Evolutionary conservation across 2,329 filamentous ascomycete species (phyloP).

Genomic region (Ceratocystis cacaofunesta): DNA sequence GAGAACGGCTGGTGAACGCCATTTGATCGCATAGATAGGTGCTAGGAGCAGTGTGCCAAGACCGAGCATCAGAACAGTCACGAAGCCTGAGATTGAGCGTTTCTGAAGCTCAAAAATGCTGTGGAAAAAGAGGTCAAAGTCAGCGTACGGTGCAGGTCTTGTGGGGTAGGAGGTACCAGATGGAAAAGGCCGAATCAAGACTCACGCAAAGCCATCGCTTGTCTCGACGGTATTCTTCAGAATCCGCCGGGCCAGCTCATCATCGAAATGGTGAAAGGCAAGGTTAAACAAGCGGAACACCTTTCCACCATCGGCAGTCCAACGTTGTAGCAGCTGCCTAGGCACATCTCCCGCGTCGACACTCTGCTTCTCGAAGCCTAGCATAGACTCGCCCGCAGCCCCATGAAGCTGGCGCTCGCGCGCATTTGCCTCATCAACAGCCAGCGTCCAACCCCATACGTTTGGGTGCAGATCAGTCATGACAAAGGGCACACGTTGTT

Average conservation of each 20-base stretch:
- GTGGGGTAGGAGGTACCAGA: background rate
- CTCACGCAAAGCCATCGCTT: slow-evolving; percentile 44
- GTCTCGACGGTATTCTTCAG: slow-evolving; percentile 50
- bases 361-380: slow-evolving; percentile 44
- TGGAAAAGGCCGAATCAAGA: background rate
- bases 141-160: background rate
- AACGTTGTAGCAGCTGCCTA: slow-evolving; percentile 29
- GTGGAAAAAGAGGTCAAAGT: slow-evolving; percentile 20
- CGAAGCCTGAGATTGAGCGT: slow-evolving; percentile 38
- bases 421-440: slow-evolving; percentile 20
- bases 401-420: slow-evolving; percentile 25
- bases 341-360: slow-evolving; percentile 53
- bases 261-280: slow-evolving; percentile 64
- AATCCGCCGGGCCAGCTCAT: slow-evolving; percentile 44
- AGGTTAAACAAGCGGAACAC: slow-evolving; percentile 59
- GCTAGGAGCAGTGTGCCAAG: slow-evolving; percentile 36
- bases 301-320: slow-evolving; percentile 26
- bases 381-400: slow-evolving; percentile 21
- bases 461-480: slow-evolving; percentile 54
- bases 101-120: slow-evolving; percentile 60
- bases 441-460: slow-evolving; percentile 41
- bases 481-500: slow-evolving; percentile 34
- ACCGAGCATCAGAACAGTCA: slow-evolving; percentile 39
- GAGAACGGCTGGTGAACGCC: slow-evolving; percentile 38
- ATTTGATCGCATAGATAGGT: slow-evolving; percentile 39